These are phyloP conservation scores for Cryphonectria parasitica DNA, from an alignment of 2,329 filamentous ascomycete species.

Conservation along the genomic window DNA sequence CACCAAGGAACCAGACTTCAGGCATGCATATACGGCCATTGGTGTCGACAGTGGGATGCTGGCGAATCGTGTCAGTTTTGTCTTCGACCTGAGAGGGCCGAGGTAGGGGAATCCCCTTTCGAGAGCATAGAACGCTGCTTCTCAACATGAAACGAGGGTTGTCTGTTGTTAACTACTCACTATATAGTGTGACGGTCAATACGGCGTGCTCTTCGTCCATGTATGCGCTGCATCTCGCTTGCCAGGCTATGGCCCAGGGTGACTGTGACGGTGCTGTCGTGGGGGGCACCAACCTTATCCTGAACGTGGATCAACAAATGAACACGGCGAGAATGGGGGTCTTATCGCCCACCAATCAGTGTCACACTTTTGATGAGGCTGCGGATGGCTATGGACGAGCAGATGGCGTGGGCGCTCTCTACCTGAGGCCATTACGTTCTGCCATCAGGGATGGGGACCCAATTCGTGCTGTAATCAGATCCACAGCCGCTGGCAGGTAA, in stretches of 20 bases:
- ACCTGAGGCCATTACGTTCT: slow-evolving; percentile 51
- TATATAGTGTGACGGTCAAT: slow-evolving; percentile 21
- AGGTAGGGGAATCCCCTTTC: slow-evolving; percentile 22
- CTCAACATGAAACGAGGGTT: too few species aligned
- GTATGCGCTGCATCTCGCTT: slow-evolving; percentile 33
- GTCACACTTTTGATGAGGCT: slow-evolving; percentile 36
- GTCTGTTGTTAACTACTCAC: too few species aligned
- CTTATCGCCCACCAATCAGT: slow-evolving; percentile 39
- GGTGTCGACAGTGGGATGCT: slow-evolving; percentile 43
- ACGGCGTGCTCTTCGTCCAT: slow-evolving; percentile 45
- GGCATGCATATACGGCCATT: slow-evolving; percentile 37
- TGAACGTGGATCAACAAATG: slow-evolving; percentile 37
- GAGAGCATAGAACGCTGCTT: too few species aligned
- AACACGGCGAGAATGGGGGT: slow-evolving; percentile 38
- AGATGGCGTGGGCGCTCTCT: slow-evolving; percentile 49
- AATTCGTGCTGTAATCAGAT: slow-evolving; percentile 45
- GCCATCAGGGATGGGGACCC: slow-evolving; percentile 53
- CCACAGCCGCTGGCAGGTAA: slow-evolving; percentile 35
- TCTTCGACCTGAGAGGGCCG: slow-evolving; percentile 44
- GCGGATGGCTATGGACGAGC: slow-evolving; percentile 44
- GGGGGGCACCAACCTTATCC: slow-evolving; percentile 39
- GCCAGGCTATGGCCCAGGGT: slow-evolving; percentile 44
- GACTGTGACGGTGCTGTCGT: slow-evolving; percentile 37
- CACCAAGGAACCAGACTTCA: slow-evolving; percentile 33
- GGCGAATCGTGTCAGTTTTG: slow-evolving; percentile 43